Evolutionary conservation across 768 basidiomycete species (phyloP).

Genomic region (Xerocomus spinulosus): DNA sequence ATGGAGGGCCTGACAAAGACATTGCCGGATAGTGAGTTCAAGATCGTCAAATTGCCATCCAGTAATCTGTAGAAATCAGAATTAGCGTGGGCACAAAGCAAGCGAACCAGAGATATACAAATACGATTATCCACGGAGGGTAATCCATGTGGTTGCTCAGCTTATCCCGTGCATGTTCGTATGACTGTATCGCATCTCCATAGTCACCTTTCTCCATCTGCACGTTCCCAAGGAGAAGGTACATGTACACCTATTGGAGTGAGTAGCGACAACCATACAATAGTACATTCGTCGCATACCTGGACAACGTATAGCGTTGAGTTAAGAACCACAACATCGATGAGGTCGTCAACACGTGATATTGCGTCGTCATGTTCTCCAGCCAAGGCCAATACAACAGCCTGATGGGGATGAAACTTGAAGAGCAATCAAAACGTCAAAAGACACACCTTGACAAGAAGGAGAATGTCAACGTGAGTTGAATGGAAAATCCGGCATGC

Average conservation of each 20-base stretch:
- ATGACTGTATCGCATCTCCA: too few species aligned
- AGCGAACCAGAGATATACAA: too few species aligned
- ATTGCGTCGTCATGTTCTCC: not conserved
- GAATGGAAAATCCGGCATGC: not conserved
- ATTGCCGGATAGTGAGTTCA: too few species aligned
- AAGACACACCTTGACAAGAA: not conserved
- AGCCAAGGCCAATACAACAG: not conserved
- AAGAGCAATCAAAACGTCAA: not conserved
- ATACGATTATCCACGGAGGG: too few species aligned
- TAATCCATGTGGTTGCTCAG: too few species aligned
- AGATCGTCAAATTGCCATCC: too few species aligned
- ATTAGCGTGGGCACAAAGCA: too few species aligned
- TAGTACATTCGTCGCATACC: not conserved
- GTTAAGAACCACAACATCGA: not conserved
- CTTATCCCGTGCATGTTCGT: too few species aligned
- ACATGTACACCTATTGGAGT: too few species aligned
- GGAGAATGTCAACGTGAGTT: not conserved
- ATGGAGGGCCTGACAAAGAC: not conserved
- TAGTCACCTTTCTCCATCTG: too few species aligned
- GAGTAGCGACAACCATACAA: not conserved
- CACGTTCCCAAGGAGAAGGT: too few species aligned
- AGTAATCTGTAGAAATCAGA: too few species aligned
- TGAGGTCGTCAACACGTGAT: not conserved
- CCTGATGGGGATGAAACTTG: not conserved
- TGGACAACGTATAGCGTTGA: not conserved